phyloP scores from a whole-genome alignment of 1,139 yeast species.

The Yamadazyma triangularis region DNA sequence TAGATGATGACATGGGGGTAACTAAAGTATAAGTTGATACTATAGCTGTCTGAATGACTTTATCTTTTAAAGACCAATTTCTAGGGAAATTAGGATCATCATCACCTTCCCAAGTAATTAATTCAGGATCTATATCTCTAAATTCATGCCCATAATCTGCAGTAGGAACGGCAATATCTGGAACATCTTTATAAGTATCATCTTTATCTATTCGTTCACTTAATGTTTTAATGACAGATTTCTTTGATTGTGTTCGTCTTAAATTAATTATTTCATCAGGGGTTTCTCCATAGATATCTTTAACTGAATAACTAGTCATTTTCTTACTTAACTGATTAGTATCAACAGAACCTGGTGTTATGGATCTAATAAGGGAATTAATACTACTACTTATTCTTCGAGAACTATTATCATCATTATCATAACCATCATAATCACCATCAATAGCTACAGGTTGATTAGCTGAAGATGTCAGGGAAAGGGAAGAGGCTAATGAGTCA shows the following conservation, averaged over 20 bases:
- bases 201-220: slow-evolving; percentile 15
- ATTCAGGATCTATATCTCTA: slow-evolving; percentile 51
- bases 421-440: background rate
- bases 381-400: background rate
- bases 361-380: slow-evolving; percentile 8
- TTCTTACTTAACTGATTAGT: slow-evolving; percentile 11
- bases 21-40: slow-evolving; percentile 52
- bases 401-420: background rate
- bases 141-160: slow-evolving; percentile 48
- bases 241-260: slow-evolving; percentile 30
- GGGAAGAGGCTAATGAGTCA: background rate
- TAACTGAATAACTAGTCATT: slow-evolving; percentile 21
- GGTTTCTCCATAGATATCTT: slow-evolving; percentile 34
- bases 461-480: background rate
- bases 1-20: slow-evolving; percentile 57
- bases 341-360: slow-evolving; percentile 11
- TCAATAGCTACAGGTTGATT: background rate
- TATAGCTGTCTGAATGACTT: slow-evolving; percentile 41
- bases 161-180: slow-evolving; percentile 38
- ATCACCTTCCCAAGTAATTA: slow-evolving; percentile 62
- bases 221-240: slow-evolving; percentile 28
- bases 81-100: slow-evolving; percentile 59
- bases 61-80: slow-evolving; percentile 46
- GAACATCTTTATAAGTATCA: slow-evolving; percentile 20
- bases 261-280: slow-evolving; percentile 23